Base-by-base conservation (phyloP, 228 moss, liverwort and hornwort species). In the Sphagnum magellanicum region DNA sequence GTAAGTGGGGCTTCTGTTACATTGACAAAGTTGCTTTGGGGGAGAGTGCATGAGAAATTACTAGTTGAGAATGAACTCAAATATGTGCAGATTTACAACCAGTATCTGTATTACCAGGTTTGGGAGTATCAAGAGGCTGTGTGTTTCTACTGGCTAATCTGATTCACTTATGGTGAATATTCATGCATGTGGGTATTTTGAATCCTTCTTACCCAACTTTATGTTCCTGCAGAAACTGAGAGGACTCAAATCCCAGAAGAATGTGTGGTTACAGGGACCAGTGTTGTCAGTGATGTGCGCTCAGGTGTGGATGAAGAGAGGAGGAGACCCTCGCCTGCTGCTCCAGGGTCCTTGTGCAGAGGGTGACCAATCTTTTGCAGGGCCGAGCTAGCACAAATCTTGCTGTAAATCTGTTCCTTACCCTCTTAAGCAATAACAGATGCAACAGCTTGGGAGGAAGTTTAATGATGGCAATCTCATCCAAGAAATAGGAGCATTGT, bases 331-430 rank as follows among this genome's bases (percentile, higher is more conserved):
- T 87, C 90, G 14, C 97, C 97, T 69, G 85, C 85, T 83, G 84
- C 87, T 15, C 71, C 93, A 68, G 97, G 68, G 88, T 84, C 14
- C 79, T 93, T 57, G 87, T 98, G 49, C 90, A 81, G 57, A 88
- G 91, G 53, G 91, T 98, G 80, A 88, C 91, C 67, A 79, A 72
- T 50, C 77, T 93, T 50, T 74, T 98, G 64, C 82, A 76, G 70
- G 90, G 85, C 63, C 93, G 83, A 64, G 90, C 93, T 75, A 77
- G 91, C 63, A 73, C 87, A 67, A 77, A 90, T 48, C 90, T 98
- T 70, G 77, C 87, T 65, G 97, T 97, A 80, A 85, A 91, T 77
- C n/a, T n/a, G n/a, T n/a, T n/a, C n/a, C n/a, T n/a, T n/a, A n/a
- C n/a, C n/a, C n/a, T n/a, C n/a, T n/a, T n/a, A n/a, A 47, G 79